These are phyloP conservation scores for Platismatia glauca DNA, from an alignment of 495 filamentous ascomycete species.

Conservation along the genomic window DNA sequence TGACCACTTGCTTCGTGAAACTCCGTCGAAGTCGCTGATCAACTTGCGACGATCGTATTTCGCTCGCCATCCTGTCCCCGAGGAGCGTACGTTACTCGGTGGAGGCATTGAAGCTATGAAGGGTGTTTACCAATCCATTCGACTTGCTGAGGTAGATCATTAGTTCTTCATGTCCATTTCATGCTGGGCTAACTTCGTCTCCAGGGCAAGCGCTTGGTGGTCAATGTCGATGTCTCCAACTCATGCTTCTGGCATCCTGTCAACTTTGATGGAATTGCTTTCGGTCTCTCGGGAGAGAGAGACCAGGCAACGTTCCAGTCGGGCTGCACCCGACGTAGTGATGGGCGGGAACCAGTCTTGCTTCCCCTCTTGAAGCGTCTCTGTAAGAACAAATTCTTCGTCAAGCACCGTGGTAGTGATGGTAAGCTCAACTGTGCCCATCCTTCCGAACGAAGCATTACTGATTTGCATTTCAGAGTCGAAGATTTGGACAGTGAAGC, in stretches of 20 bases:
- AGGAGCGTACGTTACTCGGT: constrained; percentile 36
- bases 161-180: neutral
- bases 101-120: constrained; percentile 68
- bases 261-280: constrained; percentile 10
- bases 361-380: constrained; percentile 21
- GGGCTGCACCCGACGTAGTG: neutral
- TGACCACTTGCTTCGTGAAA: constrained; percentile 78
- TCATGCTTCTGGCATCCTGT: constrained; percentile 56
- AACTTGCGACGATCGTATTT: constrained; percentile 76
- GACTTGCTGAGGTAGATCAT: constrained; percentile 47
- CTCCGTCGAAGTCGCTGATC: constrained; percentile 52
- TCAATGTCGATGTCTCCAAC: constrained; percentile 81
- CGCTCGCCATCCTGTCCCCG: constrained; percentile 27
- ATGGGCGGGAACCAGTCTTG: neutral
- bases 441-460: neutral
- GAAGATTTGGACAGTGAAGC: constrained; percentile 54
- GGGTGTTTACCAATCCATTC: constrained; percentile 74
- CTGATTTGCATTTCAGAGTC: constrained; percentile 7
- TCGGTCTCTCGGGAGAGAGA: constrained; percentile 3
- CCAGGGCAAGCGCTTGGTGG: constrained; percentile 47
- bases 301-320: neutral
- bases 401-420: constrained; percentile 46
- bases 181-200: constrained; percentile 15
- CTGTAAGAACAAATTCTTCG: constrained; percentile 55
- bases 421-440: constrained; percentile 16